Evolutionary conservation across 2,329 filamentous ascomycete species (phyloP).

Genomic region (Colletotrichum karsti): DNA sequence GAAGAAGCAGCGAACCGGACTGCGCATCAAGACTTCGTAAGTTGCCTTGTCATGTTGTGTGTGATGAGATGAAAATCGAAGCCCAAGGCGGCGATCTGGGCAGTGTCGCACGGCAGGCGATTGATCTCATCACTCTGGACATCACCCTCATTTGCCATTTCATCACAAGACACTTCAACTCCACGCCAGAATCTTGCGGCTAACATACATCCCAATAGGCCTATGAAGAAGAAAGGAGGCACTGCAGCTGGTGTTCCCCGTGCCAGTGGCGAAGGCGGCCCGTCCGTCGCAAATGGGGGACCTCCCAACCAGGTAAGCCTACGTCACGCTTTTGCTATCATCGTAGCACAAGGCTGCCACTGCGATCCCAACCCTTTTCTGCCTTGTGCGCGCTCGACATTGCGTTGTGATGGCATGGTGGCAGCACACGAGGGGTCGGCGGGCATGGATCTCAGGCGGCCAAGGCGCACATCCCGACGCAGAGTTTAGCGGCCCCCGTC

Average conservation of each 20-base stretch:
- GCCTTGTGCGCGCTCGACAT: not conserved
- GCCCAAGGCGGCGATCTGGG: conserved; percentile 3
- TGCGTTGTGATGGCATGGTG: not conserved
- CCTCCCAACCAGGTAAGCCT: conserved; percentile 61
- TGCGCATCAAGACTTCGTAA: conserved; percentile 76
- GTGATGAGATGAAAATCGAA: not conserved
- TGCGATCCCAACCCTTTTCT: not conserved
- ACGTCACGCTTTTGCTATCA: not conserved
- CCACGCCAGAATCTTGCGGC: not conserved
- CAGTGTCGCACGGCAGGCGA: conserved; percentile 6
- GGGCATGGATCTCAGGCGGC: conserved; percentile 7
- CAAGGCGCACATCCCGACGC: conserved; percentile 18
- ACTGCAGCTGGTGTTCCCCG: conserved; percentile 75
- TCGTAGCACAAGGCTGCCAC: not conserved
- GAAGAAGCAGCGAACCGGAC: conserved; percentile 69
- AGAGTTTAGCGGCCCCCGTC: conserved; percentile 32
- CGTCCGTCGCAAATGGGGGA: conserved; percentile 66
- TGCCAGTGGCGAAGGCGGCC: conserved; percentile 69
- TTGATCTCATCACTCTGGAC: conserved; percentile 17
- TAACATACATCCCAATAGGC: conserved; percentile 55
- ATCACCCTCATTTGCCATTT: conserved; percentile 5
- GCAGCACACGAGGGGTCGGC: not conserved
- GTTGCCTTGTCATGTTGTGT: conserved; percentile 42
- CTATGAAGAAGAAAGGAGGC: conserved; percentile 78
- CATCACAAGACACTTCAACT: not conserved